Conservation (phyloP, 768 basidiomycete genomes). For the Boletus vinaceobasis region DNA sequence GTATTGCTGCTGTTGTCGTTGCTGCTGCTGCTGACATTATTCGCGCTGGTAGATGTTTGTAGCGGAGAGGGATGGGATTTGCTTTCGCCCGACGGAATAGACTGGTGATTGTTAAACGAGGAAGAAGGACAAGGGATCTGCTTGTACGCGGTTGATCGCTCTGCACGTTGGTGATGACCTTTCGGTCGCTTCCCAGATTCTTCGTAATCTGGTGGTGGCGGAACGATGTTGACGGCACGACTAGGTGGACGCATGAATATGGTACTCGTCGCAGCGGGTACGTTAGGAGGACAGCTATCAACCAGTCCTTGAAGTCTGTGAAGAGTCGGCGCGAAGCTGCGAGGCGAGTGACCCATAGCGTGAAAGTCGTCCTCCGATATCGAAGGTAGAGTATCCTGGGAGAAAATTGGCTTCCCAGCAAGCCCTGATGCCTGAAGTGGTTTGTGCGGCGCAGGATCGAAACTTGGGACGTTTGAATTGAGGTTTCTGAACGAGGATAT, state of each 20-base stretch:
- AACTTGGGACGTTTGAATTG: constrained; percentile 3
- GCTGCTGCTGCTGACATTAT: constrained; percentile 21
- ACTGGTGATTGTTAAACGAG: constrained; percentile 4
- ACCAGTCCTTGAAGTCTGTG: not conserved
- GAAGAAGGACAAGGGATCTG: constrained; percentile 3
- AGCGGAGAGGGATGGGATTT: constrained; percentile 9
- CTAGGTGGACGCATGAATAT: constrained; percentile 22
- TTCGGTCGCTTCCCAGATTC: constrained; percentile 16
- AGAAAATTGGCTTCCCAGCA: constrained; percentile 4
- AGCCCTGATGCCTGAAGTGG: not conserved
- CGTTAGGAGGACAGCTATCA: not conserved
- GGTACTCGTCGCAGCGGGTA: not conserved
- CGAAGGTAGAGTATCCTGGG: constrained; percentile 21
- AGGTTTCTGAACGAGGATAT: constrained; percentile 3
- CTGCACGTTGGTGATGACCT: constrained; percentile 6
- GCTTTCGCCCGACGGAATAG: not conserved
- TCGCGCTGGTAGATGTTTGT: constrained; percentile 22
- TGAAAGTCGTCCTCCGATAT: constrained; percentile 40
- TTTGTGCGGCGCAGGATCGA: constrained; percentile 5
- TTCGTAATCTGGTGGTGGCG: constrained; percentile 23
- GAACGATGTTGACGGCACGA: constrained; percentile 31
- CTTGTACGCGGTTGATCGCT: constrained; percentile 1
- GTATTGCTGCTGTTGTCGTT: constrained; percentile 22
- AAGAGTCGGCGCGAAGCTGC: constrained; percentile 2
- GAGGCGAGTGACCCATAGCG: constrained; percentile 15